phyloP scores from a whole-genome alignment of 495 filamentous ascomycete genomes.

The Annulohypoxylon maeteangense region DNA sequence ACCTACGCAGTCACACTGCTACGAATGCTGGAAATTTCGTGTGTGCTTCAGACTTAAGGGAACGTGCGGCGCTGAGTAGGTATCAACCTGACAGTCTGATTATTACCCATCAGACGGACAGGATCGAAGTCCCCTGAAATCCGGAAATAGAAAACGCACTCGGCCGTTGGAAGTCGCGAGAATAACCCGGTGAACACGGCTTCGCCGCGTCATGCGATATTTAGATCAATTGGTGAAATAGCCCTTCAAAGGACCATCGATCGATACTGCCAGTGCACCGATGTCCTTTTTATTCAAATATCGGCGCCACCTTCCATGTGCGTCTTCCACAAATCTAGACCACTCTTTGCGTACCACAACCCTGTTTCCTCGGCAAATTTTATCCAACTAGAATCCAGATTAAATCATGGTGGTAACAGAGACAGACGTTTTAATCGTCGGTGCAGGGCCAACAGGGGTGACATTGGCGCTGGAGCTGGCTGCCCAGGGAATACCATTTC shows the following conservation, averaged over 20 bases:
- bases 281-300: conserved; percentile 23
- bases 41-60: background rate
- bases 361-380: background rate
- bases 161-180: conserved; percentile 6
- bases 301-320: conserved; percentile 4
- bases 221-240: background rate
- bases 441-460: conserved; percentile 46
- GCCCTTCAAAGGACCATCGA: background rate
- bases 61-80: background rate
- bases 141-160: conserved; percentile 7
- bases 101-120: background rate
- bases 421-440: conserved; percentile 45
- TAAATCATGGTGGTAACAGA: conserved; percentile 15
- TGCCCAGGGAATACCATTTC: conserved; percentile 38
- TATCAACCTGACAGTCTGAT: background rate
- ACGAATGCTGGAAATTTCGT: background rate
- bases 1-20: background rate
- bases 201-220: conserved; percentile 32
- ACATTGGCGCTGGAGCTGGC: conserved; percentile 45
- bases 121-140: background rate
- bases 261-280: background rate
- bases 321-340: background rate
- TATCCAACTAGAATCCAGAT: background rate
- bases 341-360: background rate
- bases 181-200: conserved; percentile 10